Conservation (phyloP, 1,139 yeast genomes). For the Yamadazyma siamensis region DNA sequence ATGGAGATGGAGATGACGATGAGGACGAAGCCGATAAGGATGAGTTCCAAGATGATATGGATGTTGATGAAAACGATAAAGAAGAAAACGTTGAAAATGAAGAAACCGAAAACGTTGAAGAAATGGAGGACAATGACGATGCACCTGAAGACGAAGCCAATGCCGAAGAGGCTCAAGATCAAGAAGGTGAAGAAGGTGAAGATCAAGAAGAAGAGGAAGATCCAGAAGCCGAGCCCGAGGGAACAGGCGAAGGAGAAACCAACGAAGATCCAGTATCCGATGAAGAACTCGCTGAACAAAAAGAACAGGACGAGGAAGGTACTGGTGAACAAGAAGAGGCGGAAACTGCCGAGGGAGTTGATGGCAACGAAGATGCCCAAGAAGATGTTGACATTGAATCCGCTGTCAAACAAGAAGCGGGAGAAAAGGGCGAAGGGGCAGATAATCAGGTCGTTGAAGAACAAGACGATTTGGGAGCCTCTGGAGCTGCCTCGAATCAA, state of each 20-base stretch:
- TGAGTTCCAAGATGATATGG: constrained; percentile 20
- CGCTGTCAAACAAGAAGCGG: constrained; percentile 69
- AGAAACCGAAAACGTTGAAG: constrained; percentile 18
- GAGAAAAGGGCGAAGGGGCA: constrained; percentile 74
- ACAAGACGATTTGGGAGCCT: constrained; percentile 65
- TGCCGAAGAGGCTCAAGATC: constrained; percentile 19
- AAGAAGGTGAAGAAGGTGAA: constrained; percentile 20
- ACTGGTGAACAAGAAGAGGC: constrained; percentile 25
- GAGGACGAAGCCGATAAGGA: constrained; percentile 35
- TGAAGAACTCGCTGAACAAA: constrained; percentile 13
- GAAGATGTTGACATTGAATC: constrained; percentile 57
- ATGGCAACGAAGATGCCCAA: constrained; percentile 51
- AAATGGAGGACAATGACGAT: constrained; percentile 16
- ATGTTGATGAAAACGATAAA: constrained; percentile 32
- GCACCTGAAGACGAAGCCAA: constrained; percentile 20
- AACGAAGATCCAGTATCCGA: constrained; percentile 9
- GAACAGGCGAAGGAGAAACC: constrained; percentile 21
- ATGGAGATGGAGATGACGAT: constrained; percentile 61
- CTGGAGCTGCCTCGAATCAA: constrained; percentile 56
- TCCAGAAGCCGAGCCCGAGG: constrained; percentile 27
- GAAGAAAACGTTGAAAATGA: constrained; percentile 29
- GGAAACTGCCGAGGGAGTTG: constrained; percentile 36
- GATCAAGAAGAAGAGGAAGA: constrained; percentile 20
- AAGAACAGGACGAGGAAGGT: constrained; percentile 20
- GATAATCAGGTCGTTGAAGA: constrained; percentile 67